Base-by-base conservation (phyloP, 2,329 filamentous ascomycete genomes). In the Microdochium paspali region DNA sequence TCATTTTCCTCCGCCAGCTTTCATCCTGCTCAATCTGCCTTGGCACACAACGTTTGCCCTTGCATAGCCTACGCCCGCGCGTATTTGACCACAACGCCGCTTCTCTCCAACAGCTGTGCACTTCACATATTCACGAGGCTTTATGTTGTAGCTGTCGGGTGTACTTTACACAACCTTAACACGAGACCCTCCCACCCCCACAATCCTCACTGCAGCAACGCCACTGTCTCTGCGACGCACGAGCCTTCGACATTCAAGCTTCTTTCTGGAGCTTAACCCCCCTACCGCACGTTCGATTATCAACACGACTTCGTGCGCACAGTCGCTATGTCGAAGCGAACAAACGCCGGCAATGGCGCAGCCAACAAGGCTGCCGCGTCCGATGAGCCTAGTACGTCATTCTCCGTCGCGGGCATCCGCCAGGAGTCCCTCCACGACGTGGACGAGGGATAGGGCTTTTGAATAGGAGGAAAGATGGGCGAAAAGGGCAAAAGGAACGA, bases 311-410 rank as follows among this genome's bases (percentile, higher is more conserved):
- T n/a, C n/a, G n/a, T n/a, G n/a, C n/a, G n/a, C n/a, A n/a, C 35
- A 46, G 47, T 46, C 48, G 65, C 40, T 59, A 86, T 86, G 82
- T 85, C 82, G 52, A 82, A 80, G 71, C 71, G 82, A 71, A 74
- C 68, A 51, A 67, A 64, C 53, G 70, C 69, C 48, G 63, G 71
- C 51, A 74, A 73, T 60, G 74, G 72, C 62, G 64, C 23, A 25
- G 50, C 61, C 25, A 77, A 77, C 58, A 62, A 68, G 47, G 57
- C 54, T 59, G 55, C 62, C 44, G 57, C 61, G 40, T 64, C 64
- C n/a, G n/a, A n/a, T 54, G 67, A 70, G 53, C 63, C 65, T 53
- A 64, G 73, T 76, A 63, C 49, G 69, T 61, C 44, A 7, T 35
- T 10, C 49, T 31, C 32, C n/a, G n/a, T 39, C 18, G 30, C 42